These are phyloP conservation scores for Tympanopsis confertula DNA, from an alignment of 2,329 filamentous ascomycete species.

Conservation along the genomic window DNA sequence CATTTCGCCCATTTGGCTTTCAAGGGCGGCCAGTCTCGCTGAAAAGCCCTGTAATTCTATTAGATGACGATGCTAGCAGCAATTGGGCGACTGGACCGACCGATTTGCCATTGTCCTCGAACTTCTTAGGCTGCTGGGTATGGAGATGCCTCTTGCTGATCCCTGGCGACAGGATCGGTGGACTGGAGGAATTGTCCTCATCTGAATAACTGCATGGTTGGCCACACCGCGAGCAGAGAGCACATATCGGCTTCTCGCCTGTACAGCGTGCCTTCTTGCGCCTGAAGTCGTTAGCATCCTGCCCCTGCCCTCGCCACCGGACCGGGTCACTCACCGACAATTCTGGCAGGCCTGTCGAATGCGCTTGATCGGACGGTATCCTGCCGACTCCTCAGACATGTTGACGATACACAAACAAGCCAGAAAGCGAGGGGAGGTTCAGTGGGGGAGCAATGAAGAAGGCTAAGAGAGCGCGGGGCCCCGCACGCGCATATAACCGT, in stretches of 20 bases:
- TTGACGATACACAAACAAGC: no score
- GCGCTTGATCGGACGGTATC: no score
- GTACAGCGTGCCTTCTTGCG: neutral
- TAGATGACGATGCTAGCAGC: neutral
- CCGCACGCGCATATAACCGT: no score
- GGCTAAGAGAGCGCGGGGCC: no score
- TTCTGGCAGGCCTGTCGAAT: neutral
- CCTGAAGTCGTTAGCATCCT: neutral
- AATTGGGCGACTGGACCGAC: neutral
- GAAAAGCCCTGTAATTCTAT: no score
- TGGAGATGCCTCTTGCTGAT: neutral
- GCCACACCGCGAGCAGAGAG: neutral
- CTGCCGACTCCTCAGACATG: no score
- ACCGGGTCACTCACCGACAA: neutral
- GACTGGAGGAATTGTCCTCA: neutral
- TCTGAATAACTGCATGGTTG: neutral
- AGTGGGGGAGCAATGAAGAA: no score
- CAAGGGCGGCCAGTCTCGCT: no score
- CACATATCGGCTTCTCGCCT: neutral
- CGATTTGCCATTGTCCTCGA: neutral
- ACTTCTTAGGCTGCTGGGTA: neutral
- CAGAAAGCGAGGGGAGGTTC: no score
- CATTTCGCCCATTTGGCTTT: no score
- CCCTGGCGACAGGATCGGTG: neutral
- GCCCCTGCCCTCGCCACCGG: neutral